phyloP scores from a whole-genome alignment of 1,139 yeast genomes.

The Hyphopichia buzzinii region DNA sequence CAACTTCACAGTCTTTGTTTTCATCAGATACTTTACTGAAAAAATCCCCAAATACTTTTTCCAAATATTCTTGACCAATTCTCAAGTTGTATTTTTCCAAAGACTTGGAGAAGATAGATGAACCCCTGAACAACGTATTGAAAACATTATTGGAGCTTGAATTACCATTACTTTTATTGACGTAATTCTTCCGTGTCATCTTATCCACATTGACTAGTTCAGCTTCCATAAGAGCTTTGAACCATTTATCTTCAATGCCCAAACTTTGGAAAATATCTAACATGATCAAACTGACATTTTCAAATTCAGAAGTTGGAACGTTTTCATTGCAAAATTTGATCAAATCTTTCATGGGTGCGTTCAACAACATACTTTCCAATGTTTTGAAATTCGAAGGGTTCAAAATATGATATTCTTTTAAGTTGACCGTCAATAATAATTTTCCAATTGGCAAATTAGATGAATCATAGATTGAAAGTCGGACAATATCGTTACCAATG shows the following conservation, averaged over 20 bases:
- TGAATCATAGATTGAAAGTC: conserved; percentile 41
- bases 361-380: conserved; percentile 56
- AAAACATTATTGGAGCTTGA: conserved; percentile 45
- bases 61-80: conserved; percentile 77
- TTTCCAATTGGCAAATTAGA: conserved; percentile 54
- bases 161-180: conserved; percentile 16
- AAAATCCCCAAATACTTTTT: conserved; percentile 68
- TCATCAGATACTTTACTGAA: conserved; percentile 53
- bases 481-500: conserved; percentile 36
- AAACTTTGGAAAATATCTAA: conserved; percentile 66
- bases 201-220: conserved; percentile 56
- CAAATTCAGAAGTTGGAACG: conserved; percentile 49
- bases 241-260: conserved; percentile 66
- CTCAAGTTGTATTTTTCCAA: conserved; percentile 74
- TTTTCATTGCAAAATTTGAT: conserved; percentile 45
- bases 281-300: conserved; percentile 51
- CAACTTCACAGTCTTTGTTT: conserved; percentile 69
- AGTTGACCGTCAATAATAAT: conserved; percentile 52
- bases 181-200: conserved; percentile 43
- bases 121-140: conserved; percentile 82
- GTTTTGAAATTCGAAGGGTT: conserved; percentile 57
- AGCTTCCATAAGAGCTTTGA: conserved; percentile 60
- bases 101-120: conserved; percentile 76
- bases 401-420: conserved; percentile 58
- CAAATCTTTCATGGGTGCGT: conserved; percentile 50